Base-by-base conservation (phyloP, 805 yeast genomes). In the Candida hispaniensis region DNA sequence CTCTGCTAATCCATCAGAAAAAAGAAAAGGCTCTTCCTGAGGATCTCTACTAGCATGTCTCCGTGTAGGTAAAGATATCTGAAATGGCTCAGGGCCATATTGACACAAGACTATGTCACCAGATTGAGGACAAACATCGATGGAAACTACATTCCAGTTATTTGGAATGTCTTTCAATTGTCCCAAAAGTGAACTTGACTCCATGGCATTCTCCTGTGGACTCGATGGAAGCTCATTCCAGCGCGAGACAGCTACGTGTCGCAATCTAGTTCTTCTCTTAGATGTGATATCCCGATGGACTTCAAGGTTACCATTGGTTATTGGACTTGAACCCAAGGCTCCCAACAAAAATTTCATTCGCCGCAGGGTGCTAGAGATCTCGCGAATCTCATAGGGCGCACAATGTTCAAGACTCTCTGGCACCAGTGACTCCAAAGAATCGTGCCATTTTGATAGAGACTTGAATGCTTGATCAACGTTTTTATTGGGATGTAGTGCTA, bases 81-180 rank as follows among this genome's bases (percentile, higher is more conserved):
- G 56, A 10, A 67, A 59, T 4, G 76, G 77, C 1, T 44, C 45
- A 2, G 56, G 45, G 16, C 56, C 62, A 22, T 60, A 51, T 41
- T 69, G 64, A 4, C 78, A 55, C 3, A 83, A 39, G 0, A 76
- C 43, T 16, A 85, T 55, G 47, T 72, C 75, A 0, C 75, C 79
- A 6, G 75, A 66, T 6, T 61, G 46, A 0, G 69, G 56, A 42
- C 82, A 73, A 6, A 71, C 48, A 46, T 77, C 86, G 14, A 85
- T 53, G 1, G 77, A 61, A 1, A 81, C 55, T 1, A 76, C 66
- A 3, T 61, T 47, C 86, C 85, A 78, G 13, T 55, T 52, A 1
- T 51, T 39, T 0, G 80, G 79, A 6, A 69, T 41, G 1, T 39
- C 18, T 34, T 39, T 28, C 2, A 34, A 19, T 8, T 34, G 18